Conservation (phyloP, 441 rosid species). For the Lepidium campestre region DNA sequence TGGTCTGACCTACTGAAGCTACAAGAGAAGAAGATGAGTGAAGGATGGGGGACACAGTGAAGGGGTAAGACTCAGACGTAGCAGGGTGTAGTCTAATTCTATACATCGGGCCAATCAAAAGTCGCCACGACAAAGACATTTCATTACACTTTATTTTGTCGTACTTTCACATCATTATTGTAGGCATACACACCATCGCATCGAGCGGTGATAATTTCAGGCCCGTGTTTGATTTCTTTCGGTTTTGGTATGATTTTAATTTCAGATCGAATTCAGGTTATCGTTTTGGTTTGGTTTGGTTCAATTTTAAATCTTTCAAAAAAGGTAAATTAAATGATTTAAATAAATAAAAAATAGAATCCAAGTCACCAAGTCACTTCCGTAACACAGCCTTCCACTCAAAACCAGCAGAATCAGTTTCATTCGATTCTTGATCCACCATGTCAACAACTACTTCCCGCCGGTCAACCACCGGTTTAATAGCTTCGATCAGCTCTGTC, state of each 20-base stretch:
- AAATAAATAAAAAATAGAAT: neutral
- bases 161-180: neutral
- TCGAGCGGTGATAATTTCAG: neutral
- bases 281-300: too few species aligned
- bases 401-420: neutral
- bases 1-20: conserved; percentile 48
- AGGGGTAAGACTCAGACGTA: conserved; percentile 10
- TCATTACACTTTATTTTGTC: neutral
- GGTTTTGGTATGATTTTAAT: neutral
- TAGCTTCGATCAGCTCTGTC: conserved; percentile 3
- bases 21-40: conserved; percentile 19
- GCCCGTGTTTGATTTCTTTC: neutral
- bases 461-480: conserved; percentile 38
- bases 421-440: neutral
- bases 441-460: conserved; percentile 53
- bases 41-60: conserved; percentile 8
- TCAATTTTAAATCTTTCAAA: neutral
- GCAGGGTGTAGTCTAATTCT: conserved; percentile 31
- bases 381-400: neutral
- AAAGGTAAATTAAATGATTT: neutral
- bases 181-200: neutral
- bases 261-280: neutral
- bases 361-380: conserved; percentile 2
- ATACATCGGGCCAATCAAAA: conserved; percentile 25
- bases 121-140: conserved; percentile 31